phyloP scores from a whole-genome alignment of 176 grass and related monocot genomes.

The Tuctoria greenei region DNA sequence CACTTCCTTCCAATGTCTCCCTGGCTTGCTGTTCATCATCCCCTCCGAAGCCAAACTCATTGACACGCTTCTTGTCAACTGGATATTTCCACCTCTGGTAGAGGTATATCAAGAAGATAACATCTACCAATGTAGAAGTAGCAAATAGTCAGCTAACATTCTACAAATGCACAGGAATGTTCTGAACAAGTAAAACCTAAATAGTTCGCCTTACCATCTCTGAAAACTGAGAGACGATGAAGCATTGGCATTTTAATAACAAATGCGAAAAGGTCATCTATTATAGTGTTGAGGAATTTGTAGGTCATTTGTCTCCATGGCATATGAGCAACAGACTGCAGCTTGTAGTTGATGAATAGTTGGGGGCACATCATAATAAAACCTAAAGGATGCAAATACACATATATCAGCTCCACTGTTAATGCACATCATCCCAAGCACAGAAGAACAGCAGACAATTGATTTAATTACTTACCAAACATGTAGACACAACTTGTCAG shows the following conservation, averaged over 20 bases:
- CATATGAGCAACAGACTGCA: slow-evolving; percentile 91
- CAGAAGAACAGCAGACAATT: not conserved
- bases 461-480: slow-evolving; percentile 75
- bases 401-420: slow-evolving; percentile 17
- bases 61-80: slow-evolving; percentile 88
- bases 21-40: slow-evolving; percentile 53
- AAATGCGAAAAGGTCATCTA: slow-evolving; percentile 98
- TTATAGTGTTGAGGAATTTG: slow-evolving; percentile 99
- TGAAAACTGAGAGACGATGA: slow-evolving; percentile 96
- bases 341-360: slow-evolving; percentile 99
- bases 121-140: slow-evolving; percentile 54
- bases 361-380: slow-evolving; percentile 99
- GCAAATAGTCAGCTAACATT: slow-evolving; percentile 12
- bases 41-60: slow-evolving; percentile 94
- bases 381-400: slow-evolving; percentile 50
- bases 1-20: slow-evolving; percentile 48
- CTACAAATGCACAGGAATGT: not conserved
- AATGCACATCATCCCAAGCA: not conserved
- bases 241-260: slow-evolving; percentile 99
- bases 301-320: slow-evolving; percentile 99
- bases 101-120: slow-evolving; percentile 99
- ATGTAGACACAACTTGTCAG: slow-evolving; percentile 98
- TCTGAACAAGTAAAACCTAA: not conserved
- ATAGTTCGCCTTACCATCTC: slow-evolving; percentile 77
- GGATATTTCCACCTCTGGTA: slow-evolving; percentile 98